Percentiles rank a stretch among this genome's conserved stretches.
phyloP scores from a whole-genome alignment of 2,329 filamentous ascomycete species.

The Stagonosporopsis cucurbitacearum region DNA sequence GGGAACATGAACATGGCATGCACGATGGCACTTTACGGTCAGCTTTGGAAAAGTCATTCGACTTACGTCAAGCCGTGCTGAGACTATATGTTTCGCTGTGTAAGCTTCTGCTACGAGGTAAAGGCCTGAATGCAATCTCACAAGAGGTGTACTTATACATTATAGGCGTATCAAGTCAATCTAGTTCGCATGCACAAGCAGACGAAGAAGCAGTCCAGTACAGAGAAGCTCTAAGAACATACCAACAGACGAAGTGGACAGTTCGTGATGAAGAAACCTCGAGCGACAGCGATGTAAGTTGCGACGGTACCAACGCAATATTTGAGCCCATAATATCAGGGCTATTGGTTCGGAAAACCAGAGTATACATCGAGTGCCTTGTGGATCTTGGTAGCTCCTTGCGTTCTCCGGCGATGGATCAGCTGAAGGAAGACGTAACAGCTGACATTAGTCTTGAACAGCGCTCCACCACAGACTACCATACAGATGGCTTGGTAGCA shows the following conservation, averaged over 20 bases:
- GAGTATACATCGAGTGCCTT: not conserved
- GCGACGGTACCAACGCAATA: not conserved
- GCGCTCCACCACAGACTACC: constrained; percentile 26
- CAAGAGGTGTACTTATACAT: not conserved
- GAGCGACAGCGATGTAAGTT: not conserved
- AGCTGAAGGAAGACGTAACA: constrained; percentile 9
- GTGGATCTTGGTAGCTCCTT: not conserved
- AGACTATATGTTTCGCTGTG: not conserved
- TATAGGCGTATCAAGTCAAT: not conserved
- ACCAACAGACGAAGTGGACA: not conserved
- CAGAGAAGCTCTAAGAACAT: not conserved
- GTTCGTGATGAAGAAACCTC: not conserved
- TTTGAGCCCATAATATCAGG: not conserved
- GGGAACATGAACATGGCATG: not conserved
- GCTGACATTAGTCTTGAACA: constrained; percentile 7
- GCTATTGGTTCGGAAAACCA: not conserved
- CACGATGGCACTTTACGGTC: not conserved
- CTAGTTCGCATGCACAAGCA: not conserved
- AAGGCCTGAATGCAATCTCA: not conserved
- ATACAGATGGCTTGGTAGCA: constrained; percentile 21
- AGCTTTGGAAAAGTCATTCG: not conserved
- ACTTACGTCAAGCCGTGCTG: not conserved
- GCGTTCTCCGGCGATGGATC: not conserved
- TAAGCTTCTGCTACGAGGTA: not conserved
- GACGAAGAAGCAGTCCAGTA: not conserved